Evolutionary conservation across 108 stramenopile species (phyloP), one percentile per base, ranked within the genome.

Genomic region (Fragilariopsis cylindrus): DNA sequence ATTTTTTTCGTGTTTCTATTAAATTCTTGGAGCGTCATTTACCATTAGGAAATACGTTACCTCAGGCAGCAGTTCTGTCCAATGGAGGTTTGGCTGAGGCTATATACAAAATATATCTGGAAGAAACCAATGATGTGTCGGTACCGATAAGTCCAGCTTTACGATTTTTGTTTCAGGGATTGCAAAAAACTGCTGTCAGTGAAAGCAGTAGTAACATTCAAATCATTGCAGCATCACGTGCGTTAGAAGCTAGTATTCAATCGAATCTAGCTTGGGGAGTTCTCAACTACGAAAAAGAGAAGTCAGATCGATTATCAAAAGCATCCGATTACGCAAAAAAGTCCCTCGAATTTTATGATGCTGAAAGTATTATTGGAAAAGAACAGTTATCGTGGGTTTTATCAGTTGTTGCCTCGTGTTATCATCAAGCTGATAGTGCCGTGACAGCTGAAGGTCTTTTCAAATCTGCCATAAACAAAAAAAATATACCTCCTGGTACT

Each of bases 371-470:
- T 4, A 30, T 64, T 12, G 62, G 68, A 4, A 18, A 12, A 19
- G 81, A 78, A 13, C 90, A 79, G 42, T 75, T 88, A 16, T 83
- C 82, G 3, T 75, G 88, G 4, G 81, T 85, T 1, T 75, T 94
- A 39, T 66, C 81, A 48, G 69, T 92, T 15, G 85, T 88, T 12
- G 94, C 92, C 18, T 42, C 73, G 3, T 95, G 94, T 55, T 92
- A 90, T 80, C 86, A 83, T 21, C 52, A 72, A 57, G 87, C 90
- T 6, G 92, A 87, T 42, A 77, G 80, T 39, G 88, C 94, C 40
- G 90, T 95, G 39, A 95, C 92, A 5, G 82, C 94, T 30, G 94
- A 95, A 74, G 94, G 94, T 48, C 60, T 95, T 45, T 90, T 92
- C 49, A 88, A 90, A 82, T 85, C 89, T 16, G 90, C 94, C 41